Conservation (phyloP, 805 yeast species). For the Kodamaea restingae region DNA sequence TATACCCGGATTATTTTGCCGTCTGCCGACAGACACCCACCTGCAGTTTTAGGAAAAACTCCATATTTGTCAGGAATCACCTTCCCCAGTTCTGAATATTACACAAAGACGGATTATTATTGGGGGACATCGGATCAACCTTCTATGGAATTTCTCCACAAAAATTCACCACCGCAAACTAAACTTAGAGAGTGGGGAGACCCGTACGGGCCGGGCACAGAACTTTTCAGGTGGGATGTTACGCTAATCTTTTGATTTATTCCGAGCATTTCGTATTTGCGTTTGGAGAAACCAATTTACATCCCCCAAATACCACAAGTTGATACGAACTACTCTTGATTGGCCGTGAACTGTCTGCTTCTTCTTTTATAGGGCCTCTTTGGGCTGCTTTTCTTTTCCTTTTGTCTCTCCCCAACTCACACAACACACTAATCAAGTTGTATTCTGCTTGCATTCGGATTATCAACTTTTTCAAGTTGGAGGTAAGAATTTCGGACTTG, state of each 20-base stretch:
- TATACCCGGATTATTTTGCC: background rate
- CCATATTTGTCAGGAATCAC: background rate
- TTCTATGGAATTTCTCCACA: background rate
- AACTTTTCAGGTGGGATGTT: too few species aligned
- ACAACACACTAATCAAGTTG: conserved; percentile 10
- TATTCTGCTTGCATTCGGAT: conserved; percentile 8
- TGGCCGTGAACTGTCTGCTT: background rate
- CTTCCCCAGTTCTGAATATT: background rate
- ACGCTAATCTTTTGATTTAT: too few species aligned
- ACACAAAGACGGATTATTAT: background rate
- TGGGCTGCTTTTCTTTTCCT: background rate
- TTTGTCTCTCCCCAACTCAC: conserved; percentile 2
- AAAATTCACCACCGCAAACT: too few species aligned
- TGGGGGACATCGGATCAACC: conserved; percentile 5
- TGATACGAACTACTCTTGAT: background rate
- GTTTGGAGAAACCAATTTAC: too few species aligned
- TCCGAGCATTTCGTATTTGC: too few species aligned
- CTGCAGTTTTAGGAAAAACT: background rate
- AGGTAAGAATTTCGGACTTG: conserved; percentile 2
- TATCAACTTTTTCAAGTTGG: conserved; percentile 9
- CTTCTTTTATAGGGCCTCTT: background rate
- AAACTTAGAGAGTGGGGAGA: too few species aligned
- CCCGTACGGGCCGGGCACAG: too few species aligned
- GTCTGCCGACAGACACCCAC: background rate
- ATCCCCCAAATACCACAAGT: too few species aligned